A percentile compares a stretch with the other conserved stretches of the same genome.
Conservation (phyloP, 139 green algal species). For the Asterochloris sp. region DNA sequence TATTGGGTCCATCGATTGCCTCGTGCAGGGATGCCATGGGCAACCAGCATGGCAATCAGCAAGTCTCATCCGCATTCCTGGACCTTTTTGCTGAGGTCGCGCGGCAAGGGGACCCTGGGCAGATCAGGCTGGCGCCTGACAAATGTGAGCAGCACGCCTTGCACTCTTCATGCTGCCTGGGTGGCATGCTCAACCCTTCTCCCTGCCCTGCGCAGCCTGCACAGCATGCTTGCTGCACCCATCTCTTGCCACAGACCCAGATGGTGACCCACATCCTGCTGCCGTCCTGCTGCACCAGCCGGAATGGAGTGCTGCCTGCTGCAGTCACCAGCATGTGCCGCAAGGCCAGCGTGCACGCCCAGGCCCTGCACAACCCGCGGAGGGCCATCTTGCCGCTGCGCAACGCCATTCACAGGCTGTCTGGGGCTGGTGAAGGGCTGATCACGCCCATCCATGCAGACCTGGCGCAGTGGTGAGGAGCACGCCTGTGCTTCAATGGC, state of each 20-base stretch:
- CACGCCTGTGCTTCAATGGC: no score
- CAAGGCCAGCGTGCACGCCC: slow-evolving; percentile 48
- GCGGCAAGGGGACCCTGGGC: slow-evolving; percentile 19
- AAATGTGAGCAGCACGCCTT: slow-evolving; percentile 47
- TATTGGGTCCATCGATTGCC: no score
- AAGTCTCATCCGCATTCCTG: no score
- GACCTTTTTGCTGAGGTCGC: no score
- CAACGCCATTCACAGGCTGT: slow-evolving; percentile 53
- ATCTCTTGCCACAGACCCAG: neutral
- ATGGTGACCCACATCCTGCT: neutral
- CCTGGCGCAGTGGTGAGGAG: slow-evolving; percentile 61
- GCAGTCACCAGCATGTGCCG: slow-evolving; percentile 58
- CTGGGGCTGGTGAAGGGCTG: slow-evolving; percentile 37
- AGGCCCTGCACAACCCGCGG: slow-evolving; percentile 27
- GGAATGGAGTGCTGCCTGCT: neutral
- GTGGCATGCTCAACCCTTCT: no score
- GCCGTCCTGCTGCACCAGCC: neutral
- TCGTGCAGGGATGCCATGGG: no score
- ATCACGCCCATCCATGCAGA: slow-evolving; percentile 86
- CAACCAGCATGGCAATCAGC: no score
- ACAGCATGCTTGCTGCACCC: neutral
- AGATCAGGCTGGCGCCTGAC: slow-evolving; percentile 55
- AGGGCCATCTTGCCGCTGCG: slow-evolving; percentile 60
- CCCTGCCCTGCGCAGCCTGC: no score
- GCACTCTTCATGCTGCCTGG: no score